Evolutionary conservation across 179 eudicot species (phyloP).

Genomic region (Heliamphora pulchella): DNA sequence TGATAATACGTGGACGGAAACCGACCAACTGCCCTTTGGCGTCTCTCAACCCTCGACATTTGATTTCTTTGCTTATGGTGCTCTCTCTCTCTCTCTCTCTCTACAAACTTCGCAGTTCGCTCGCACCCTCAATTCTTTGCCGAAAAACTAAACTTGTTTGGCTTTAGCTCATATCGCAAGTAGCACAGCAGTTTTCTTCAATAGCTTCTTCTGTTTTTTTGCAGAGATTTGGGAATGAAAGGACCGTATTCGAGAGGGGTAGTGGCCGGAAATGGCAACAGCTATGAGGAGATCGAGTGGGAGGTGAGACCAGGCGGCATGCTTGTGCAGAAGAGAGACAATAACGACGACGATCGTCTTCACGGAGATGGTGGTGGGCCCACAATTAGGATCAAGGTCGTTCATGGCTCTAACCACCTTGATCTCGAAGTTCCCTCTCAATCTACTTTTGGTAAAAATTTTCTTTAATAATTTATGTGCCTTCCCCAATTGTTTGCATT

Average conservation of each 20-base stretch:
- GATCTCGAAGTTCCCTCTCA: constrained; percentile 37
- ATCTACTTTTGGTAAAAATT: constrained; percentile 46
- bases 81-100: too few species aligned
- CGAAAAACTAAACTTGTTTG: background rate
- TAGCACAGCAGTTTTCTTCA: background rate
- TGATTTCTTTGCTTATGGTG: too few species aligned
- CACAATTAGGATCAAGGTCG: constrained; percentile 38
- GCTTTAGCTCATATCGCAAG: background rate
- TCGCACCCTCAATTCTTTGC: too few species aligned
- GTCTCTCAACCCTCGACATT: too few species aligned
- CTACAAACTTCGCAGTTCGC: too few species aligned
- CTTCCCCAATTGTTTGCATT: background rate
- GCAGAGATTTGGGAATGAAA: background rate
- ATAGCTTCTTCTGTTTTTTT: background rate
- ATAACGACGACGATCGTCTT: constrained; percentile 22
- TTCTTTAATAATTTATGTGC: background rate
- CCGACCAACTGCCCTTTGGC: too few species aligned
- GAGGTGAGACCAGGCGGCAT: constrained; percentile 39
- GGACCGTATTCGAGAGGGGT: background rate
- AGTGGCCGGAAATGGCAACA: constrained; percentile 8
- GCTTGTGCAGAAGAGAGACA: constrained; percentile 36
- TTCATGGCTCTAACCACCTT: constrained; percentile 34
- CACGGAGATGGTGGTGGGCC: constrained; percentile 19
- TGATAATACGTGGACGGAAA: too few species aligned
- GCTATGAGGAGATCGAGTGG: constrained; percentile 24